These are phyloP conservation scores for Neonectria magnoliae DNA, from an alignment of 2,329 filamentous ascomycete genomes.

Conservation along the genomic window DNA sequence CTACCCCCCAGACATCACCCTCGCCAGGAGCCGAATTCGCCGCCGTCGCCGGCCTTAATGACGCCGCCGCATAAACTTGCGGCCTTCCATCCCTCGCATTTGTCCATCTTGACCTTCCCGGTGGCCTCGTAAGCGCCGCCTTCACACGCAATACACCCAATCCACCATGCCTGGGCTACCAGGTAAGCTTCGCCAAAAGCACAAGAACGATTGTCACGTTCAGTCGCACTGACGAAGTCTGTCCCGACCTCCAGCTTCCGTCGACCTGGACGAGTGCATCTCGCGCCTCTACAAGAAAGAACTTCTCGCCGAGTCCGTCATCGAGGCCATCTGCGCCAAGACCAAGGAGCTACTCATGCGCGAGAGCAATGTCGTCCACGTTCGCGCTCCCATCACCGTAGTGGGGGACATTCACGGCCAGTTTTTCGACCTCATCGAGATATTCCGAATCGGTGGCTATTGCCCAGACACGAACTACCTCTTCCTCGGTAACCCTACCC, in stretches of 20 bases:
- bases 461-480: conserved; percentile 99
- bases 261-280: conserved; percentile 99
- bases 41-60: conserved; percentile 48
- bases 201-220: background rate
- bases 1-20: conserved; percentile 48
- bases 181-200: conserved; percentile 51
- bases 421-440: conserved; percentile 99
- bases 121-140: conserved; percentile 9
- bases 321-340: conserved; percentile 99
- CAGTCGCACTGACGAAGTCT: conserved; percentile 27
- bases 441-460: conserved; percentile 97
- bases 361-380: conserved; percentile 99
- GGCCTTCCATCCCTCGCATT: conserved; percentile 21
- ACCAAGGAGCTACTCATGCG: conserved; percentile 99
- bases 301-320: conserved; percentile 94
- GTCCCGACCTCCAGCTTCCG: conserved; percentile 71
- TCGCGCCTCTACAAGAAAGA: conserved; percentile 96
- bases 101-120: conserved; percentile 18
- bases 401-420: conserved; percentile 99
- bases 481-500: conserved; percentile 76
- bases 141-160: conserved; percentile 10
- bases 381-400: conserved; percentile 93
- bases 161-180: conserved; percentile 66
- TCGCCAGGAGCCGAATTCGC: conserved; percentile 49
- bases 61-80: conserved; percentile 53